Base-by-base conservation (phyloP, 1,139 yeast genomes). In the Yamadazyma aaseri region DNA sequence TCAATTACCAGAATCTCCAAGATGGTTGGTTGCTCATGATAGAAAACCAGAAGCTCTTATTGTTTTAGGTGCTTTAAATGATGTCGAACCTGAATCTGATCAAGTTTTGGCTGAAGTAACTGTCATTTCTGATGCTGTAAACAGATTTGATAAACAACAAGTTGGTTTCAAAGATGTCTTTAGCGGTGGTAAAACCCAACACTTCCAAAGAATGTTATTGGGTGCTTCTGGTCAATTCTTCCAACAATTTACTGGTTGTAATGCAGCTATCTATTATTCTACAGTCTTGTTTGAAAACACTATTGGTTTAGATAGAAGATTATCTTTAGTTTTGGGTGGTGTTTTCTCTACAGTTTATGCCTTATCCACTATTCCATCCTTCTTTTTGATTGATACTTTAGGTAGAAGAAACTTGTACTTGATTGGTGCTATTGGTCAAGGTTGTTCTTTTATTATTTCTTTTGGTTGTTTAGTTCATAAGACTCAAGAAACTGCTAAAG, bases 201-300 rank as follows among this genome's bases (percentile, higher is more conserved):
- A 73, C 42, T 60, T 71, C 46, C 66, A 63, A 50, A 71, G 79
- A 67, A 69, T 71, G 66, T 32, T 70, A 33, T 53, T 77, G 42
- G 87, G 87, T 50, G 63, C 85, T 4, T 75, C 83, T 14, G 50
- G 55, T 39, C 58, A 53, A 45, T 53, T 53, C 28, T 76, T 73
- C 71, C 78, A 73, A 53, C 77, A 72, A 50, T 65, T 71, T 51
- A 69, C 75, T 32, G 77, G 83, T 51, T 75, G 81, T 63, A 78
- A 78, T 47, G 80, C 81, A 44, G 79, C 80, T 43, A 77, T 76
- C 48, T 78, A 77, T 58, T 77, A 77, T 50, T 74, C 81, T 22
- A 75, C 83, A 20, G 79, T 77, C 33, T 63, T 78, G 48, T 76
- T 76, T 47, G 71, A 76, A 55, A 56, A 65, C 27, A 71, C 80